A percentile compares a stretch with the other conserved stretches of the same genome.
Evolutionary conservation across 2,329 filamentous ascomycete genomes (phyloP).

Genomic region (Ustilaginoidea virens): DNA sequence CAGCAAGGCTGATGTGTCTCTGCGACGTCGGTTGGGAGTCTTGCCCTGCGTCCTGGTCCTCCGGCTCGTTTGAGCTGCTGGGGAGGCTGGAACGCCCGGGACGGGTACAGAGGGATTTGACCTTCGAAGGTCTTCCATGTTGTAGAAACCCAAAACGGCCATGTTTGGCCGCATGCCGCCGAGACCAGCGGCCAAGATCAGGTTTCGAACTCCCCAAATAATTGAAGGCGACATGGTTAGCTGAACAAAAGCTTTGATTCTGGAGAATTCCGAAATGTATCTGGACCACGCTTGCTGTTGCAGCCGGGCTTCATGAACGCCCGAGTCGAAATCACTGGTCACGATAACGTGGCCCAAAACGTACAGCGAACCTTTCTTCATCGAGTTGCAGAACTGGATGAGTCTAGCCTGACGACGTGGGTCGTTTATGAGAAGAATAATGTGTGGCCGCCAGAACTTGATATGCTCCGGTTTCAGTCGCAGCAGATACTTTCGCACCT

Average conservation of each 20-base stretch:
- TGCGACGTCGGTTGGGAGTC: conserved; percentile 23
- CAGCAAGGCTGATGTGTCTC: conserved; percentile 39
- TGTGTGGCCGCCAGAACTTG: conserved; percentile 86
- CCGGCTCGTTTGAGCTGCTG: conserved; percentile 16
- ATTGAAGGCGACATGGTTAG: conserved; percentile 68
- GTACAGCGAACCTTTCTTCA: conserved; percentile 78
- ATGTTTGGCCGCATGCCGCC: conserved; percentile 86
- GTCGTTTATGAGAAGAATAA: conserved; percentile 70
- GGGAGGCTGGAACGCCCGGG: conserved; percentile 28
- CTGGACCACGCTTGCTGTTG: conserved; percentile 75
- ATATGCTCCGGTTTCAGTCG: conserved; percentile 78
- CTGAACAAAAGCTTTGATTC: conserved; percentile 81
- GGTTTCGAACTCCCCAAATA: conserved; percentile 73
- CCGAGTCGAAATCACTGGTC: conserved; percentile 62
- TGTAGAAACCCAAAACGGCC: conserved; percentile 66
- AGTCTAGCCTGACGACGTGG: conserved; percentile 68
- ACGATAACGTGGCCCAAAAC: conserved; percentile 82
- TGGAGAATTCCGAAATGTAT: conserved; percentile 67
- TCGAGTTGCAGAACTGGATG: conserved; percentile 80
- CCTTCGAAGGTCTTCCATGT: conserved; percentile 58
- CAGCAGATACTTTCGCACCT: conserved; percentile 76
- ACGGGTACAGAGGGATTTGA: conserved; percentile 41
- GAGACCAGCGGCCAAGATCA: conserved; percentile 66
- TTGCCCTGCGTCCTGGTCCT: conserved; percentile 17
- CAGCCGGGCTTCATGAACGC: conserved; percentile 65